A percentile compares a stretch with the other conserved stretches of the same genome.
phyloP scores from a whole-genome alignment of 139 green algal species.

The Trebouxia sp. region DNA sequence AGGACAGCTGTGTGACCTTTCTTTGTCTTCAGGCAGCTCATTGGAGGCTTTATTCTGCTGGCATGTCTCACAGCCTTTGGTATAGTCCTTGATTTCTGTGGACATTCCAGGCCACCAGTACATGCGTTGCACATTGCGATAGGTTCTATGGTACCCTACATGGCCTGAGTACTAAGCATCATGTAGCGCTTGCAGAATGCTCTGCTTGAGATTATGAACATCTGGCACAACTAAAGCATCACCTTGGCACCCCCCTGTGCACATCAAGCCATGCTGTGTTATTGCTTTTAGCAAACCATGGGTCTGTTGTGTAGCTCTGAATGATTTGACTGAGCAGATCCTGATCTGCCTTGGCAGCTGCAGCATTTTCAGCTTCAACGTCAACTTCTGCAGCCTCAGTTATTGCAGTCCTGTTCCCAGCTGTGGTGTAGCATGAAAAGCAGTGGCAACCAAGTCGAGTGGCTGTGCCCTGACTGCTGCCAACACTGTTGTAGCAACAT shows the following conservation, averaged over 20 bases:
- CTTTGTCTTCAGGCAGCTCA: conserved; percentile 27
- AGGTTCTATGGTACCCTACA: background rate
- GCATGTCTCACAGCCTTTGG: background rate
- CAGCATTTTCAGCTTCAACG: background rate
- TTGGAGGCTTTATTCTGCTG: no score
- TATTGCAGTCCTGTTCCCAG: no score
- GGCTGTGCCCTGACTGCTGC: no score
- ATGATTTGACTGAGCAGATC: conserved; percentile 16
- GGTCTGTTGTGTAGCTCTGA: conserved; percentile 12
- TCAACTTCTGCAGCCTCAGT: background rate
- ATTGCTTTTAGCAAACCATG: background rate
- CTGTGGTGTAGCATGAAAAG: no score
- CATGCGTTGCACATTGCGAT: background rate
- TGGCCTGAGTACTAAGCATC: background rate
- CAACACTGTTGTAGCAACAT: no score
- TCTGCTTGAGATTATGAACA: background rate
- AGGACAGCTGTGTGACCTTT: conserved; percentile 40
- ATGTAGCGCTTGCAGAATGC: conserved; percentile 3
- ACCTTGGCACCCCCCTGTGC: background rate
- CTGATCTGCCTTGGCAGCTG: background rate
- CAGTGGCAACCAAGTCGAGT: no score
- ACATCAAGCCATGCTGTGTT: background rate
- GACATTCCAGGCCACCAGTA: conserved; percentile 22
- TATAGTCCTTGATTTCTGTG: background rate
- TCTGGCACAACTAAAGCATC: conserved; percentile 21